Evolutionary conservation across 768 basidiomycete genomes (phyloP).

Genomic region (Boletus eberwhitei): DNA sequence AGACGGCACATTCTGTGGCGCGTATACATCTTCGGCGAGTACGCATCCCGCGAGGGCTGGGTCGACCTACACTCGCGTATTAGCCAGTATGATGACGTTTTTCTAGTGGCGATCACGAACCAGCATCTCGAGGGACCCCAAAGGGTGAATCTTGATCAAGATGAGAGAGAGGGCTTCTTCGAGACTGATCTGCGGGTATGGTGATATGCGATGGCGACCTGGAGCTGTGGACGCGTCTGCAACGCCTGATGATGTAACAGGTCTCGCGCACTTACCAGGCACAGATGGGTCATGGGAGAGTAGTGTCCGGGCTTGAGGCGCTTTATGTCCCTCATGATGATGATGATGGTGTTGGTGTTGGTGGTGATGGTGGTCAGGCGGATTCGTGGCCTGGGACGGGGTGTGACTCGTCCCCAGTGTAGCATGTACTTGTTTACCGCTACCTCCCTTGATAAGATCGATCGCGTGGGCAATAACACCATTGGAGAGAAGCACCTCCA

Average conservation of each 20-base stretch:
- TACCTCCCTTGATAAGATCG: constrained; percentile 67
- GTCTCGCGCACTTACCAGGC: constrained; percentile 46
- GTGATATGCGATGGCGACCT: constrained; percentile 70
- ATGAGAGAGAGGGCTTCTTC: constrained; percentile 62
- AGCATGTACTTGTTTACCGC: constrained; percentile 57
- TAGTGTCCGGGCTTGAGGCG: constrained; percentile 53
- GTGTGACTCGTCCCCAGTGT: constrained; percentile 38
- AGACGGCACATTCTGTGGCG: constrained; percentile 60
- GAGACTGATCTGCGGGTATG: constrained; percentile 68
- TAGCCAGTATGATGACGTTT: not conserved
- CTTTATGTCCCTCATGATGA: constrained; percentile 39
- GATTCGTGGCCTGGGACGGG: constrained; percentile 1
- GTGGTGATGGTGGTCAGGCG: constrained; percentile 29
- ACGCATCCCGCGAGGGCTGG: constrained; percentile 60
- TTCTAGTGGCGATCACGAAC: constrained; percentile 34
- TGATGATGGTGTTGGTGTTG: constrained; percentile 15
- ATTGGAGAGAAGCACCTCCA: constrained; percentile 55
- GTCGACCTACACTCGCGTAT: constrained; percentile 49
- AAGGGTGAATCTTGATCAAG: constrained; percentile 42
- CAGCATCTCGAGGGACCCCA: constrained; percentile 38
- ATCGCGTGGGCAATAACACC: constrained; percentile 68
- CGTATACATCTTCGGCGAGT: constrained; percentile 71
- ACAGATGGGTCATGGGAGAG: constrained; percentile 69
- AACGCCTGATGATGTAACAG: not conserved
- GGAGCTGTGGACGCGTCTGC: constrained; percentile 43